These are phyloP conservation scores for Chrysophaeum taylorii DNA, from an alignment of 352 stramenopile species.

Conservation along the genomic window DNA sequence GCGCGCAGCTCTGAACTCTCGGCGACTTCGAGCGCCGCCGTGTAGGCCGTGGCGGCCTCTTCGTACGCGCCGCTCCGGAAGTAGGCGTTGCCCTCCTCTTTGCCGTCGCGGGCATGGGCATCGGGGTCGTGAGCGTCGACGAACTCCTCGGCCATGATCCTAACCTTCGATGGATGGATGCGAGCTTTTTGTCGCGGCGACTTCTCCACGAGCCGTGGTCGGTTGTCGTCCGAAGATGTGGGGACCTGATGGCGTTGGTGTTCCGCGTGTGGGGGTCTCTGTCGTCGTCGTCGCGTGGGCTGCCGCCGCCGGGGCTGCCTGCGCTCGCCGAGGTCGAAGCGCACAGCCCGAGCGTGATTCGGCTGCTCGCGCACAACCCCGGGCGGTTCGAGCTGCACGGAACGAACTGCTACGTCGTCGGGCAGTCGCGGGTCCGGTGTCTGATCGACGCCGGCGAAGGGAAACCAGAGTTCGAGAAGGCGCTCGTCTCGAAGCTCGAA, in stretches of 20 bases:
- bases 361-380: conserved; percentile 61
- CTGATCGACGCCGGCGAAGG: conserved; percentile 65
- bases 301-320: too few relatives aligned
- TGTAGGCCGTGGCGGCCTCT: neutral
- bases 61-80: neutral
- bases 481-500: conserved; percentile 40
- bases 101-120: neutral
- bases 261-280: too few relatives aligned
- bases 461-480: conserved; percentile 44
- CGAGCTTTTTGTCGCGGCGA: too few relatives aligned
- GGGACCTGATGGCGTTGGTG: too few relatives aligned
- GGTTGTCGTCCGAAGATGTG: too few relatives aligned
- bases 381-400: conserved; percentile 62
- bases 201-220: too few relatives aligned
- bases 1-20: neutral
- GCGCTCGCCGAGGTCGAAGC: too few relatives aligned
- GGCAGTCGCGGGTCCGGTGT: conserved; percentile 43
- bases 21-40: neutral
- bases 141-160: conserved; percentile 1
- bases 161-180: too few relatives aligned
- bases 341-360: conserved; percentile 42
- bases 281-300: too few relatives aligned
- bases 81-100: neutral
- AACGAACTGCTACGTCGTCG: conserved; percentile 69
- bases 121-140: neutral